Evolutionary conservation across 768 basidiomycete species (phyloP), one percentile per base, ranked within the genome.

Genomic region (Collybia mongolica): DNA sequence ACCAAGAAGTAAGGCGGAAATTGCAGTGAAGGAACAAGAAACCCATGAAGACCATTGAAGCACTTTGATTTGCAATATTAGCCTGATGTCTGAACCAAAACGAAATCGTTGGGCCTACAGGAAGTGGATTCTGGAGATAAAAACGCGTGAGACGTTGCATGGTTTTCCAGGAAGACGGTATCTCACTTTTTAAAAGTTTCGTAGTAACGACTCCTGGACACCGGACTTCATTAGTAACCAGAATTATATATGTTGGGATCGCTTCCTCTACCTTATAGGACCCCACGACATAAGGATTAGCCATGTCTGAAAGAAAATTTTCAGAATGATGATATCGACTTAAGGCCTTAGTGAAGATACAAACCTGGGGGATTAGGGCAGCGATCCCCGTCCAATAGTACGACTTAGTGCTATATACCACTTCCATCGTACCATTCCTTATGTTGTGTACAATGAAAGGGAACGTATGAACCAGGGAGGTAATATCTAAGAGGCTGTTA

Each of bases 331-430:
- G 46, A 12, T 40, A n/a, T n/a, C n/a, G n/a, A n/a, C n/a, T n/a
- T n/a, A n/a, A n/a, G n/a, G n/a, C n/a, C n/a, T n/a, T 19, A 28
- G 19, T 17, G 18, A 35, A 19, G 18, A 26, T 11, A 9, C 32
- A 9, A 32, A 64, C 61, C 57, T 68, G 67, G 3, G 69, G 68
- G 2, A 68, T 53, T 6, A 71, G 54, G 6, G 68, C 67, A 1
- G 65, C 67, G 36, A 70, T 55, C 3, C 69, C 69, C 0, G 63
- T 63, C 63, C 65, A 65, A 47, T 68, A 69, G 28, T 49, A 65
- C 14, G 58, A 32, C 12, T 54, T 57, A 0, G 55, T 60, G 15
- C 47, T 37, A 48, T 57, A 66, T 12, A 48, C 24, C 1, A 28
- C 15, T 6, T 39, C 46, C 63, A 71, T 67, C 3, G 54, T 54